Conservation (phyloP, 352 stramenopile genomes). For the Phytophthora pseudosyringae region DNA sequence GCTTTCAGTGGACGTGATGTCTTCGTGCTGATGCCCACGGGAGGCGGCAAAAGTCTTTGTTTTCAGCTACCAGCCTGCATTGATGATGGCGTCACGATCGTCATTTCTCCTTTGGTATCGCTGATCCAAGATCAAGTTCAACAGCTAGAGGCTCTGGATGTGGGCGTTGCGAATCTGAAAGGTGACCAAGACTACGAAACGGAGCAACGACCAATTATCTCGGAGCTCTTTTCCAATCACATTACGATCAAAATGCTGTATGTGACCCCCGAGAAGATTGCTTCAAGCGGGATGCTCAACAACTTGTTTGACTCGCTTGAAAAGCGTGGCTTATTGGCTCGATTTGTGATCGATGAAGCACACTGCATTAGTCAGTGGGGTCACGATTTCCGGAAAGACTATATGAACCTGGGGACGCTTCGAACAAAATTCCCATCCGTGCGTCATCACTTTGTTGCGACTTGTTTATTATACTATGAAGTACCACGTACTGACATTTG, state of each 20-base stretch:
- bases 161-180: slow-evolving; percentile 89
- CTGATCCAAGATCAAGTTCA: slow-evolving; percentile 99
- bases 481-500: neutral
- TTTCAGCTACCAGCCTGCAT: slow-evolving; percentile 95
- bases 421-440: slow-evolving; percentile 94
- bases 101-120: slow-evolving; percentile 98
- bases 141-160: slow-evolving; percentile 92
- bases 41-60: slow-evolving; percentile 98
- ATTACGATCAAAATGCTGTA: slow-evolving; percentile 97
- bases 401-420: slow-evolving; percentile 94
- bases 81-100: slow-evolving; percentile 94
- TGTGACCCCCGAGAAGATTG: slow-evolving; percentile 98
- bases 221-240: slow-evolving; percentile 81
- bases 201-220: slow-evolving; percentile 88
- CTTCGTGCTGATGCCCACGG: slow-evolving; percentile 99
- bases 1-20: slow-evolving; percentile 94
- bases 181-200: slow-evolving; percentile 90
- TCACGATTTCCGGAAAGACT: slow-evolving; percentile 99
- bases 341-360: slow-evolving; percentile 97
- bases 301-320: slow-evolving; percentile 88
- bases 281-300: slow-evolving; percentile 83
- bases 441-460: slow-evolving; percentile 6
- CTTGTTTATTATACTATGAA: neutral
- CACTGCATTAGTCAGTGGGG: slow-evolving; percentile 99
- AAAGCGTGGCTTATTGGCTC: slow-evolving; percentile 87